phyloP scores from a whole-genome alignment of 2,329 filamentous ascomycete species.

The Coniosporium tulheliwenetii region DNA sequence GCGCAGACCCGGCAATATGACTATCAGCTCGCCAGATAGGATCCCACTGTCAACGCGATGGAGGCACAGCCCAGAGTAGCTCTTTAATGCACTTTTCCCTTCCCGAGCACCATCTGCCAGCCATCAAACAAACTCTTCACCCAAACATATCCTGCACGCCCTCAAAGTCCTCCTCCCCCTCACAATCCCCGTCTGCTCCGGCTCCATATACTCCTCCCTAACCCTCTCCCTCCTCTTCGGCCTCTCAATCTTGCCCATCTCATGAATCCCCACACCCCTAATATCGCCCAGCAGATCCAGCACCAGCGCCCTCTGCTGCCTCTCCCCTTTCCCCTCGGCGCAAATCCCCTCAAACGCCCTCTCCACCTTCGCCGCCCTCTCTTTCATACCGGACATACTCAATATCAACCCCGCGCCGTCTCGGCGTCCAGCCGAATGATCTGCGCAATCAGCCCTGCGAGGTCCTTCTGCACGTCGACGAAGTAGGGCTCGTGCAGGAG shows the following conservation, averaged over 20 bases:
- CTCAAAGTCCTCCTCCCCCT: too few species aligned
- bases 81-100: too few species aligned
- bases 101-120: too few species aligned
- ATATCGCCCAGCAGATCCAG: conserved; percentile 75
- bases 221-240: conserved; percentile 22
- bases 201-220: conserved; percentile 10
- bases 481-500: conserved; percentile 93
- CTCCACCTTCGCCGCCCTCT: conserved; percentile 40
- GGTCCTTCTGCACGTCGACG: conserved; percentile 85
- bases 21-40: too few species aligned
- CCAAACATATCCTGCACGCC: too few species aligned
- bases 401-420: conserved; percentile 65
- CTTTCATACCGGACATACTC: conserved; percentile 61
- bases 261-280: conserved; percentile 80
- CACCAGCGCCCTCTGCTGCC: conserved; percentile 66
- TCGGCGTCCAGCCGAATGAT: conserved; percentile 68
- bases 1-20: too few species aligned
- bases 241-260: conserved; percentile 66
- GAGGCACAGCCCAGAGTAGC: too few species aligned
- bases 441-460: conserved; percentile 73
- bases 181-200: too few species aligned
- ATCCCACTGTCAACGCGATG: too few species aligned
- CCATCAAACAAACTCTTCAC: too few species aligned
- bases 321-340: conserved; percentile 36
- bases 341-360: conserved; percentile 27